Percentiles rank a stretch among this genome's conserved stretches.
These are phyloP conservation scores for Fusarium napiforme DNA, from an alignment of 2,329 filamentous ascomycete species.

Conservation along the genomic window DNA sequence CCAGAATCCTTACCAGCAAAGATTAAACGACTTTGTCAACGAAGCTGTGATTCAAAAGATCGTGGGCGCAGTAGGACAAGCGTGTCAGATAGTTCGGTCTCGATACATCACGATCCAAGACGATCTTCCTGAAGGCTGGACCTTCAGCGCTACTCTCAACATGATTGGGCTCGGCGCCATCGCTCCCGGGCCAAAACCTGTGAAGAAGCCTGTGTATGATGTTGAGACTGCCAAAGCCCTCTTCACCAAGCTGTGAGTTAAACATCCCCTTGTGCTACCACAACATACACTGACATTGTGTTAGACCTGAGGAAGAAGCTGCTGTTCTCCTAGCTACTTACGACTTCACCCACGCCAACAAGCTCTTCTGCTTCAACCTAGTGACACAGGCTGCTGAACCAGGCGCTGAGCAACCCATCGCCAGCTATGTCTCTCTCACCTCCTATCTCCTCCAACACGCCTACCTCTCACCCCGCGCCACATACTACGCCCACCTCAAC, in stretches of 20 bases:
- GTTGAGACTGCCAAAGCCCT: conserved; percentile 84
- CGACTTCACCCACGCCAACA: conserved; percentile 94
- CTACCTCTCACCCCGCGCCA: conserved; percentile 80
- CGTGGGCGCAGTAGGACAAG: conserved; percentile 77
- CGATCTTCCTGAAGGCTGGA: conserved; percentile 91
- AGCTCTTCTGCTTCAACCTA: conserved; percentile 89
- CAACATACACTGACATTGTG: conserved; percentile 5
- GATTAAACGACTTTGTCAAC: conserved; percentile 95
- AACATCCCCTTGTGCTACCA: fast-evolving
- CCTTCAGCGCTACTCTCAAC: conserved; percentile 79
- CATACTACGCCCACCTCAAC: conserved; percentile 85
- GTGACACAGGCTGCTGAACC: conserved; percentile 71
- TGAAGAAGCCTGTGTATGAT: conserved; percentile 69
- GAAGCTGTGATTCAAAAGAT: conserved; percentile 87
- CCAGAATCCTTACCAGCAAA: conserved; percentile 93
- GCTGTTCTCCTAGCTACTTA: conserved; percentile 87
- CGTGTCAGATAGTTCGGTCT: conserved; percentile 74
- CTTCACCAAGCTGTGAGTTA: conserved; percentile 79
- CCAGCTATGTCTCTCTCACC: conserved; percentile 84
- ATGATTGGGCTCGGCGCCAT: conserved; percentile 87
- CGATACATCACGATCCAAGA: conserved; percentile 89
- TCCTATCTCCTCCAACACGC: conserved; percentile 96
- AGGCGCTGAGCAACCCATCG: conserved; percentile 77
- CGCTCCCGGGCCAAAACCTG: conserved; percentile 73
- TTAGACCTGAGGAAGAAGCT: conserved; percentile 80